phyloP scores from a whole-genome alignment of 2,329 filamentous ascomycete genomes.

The Mariannaea sp. region DNA sequence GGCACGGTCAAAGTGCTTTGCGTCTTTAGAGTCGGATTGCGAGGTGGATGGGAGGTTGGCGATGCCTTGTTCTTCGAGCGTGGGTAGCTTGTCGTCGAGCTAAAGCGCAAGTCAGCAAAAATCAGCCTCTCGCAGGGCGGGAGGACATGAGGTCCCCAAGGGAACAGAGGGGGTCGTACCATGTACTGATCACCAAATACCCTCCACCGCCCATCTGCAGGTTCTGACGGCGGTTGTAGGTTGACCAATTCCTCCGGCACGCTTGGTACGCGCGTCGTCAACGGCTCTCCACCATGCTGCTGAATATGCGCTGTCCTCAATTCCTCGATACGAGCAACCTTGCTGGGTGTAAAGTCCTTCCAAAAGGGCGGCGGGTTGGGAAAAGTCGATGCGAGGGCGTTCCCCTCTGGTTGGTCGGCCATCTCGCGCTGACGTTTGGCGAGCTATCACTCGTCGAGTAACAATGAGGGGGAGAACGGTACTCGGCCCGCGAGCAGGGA shows the following conservation, averaged over 20 bases:
- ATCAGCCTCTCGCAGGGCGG: no score
- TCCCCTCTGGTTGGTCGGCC: slow-evolving; percentile 59
- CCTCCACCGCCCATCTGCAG: slow-evolving; percentile 70
- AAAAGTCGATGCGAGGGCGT: slow-evolving; percentile 67
- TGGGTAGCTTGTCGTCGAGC: slow-evolving; percentile 66
- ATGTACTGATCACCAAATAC: slow-evolving; percentile 73
- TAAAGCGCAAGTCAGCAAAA: slow-evolving; percentile 36
- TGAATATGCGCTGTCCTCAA: slow-evolving; percentile 48
- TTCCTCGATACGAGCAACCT: slow-evolving; percentile 61
- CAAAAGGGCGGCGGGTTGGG: slow-evolving; percentile 90
- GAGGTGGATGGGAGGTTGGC: slow-evolving; percentile 62
- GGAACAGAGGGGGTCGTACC: slow-evolving; percentile 45
- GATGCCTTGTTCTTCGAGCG: slow-evolving; percentile 72
- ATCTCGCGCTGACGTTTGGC: slow-evolving; percentile 50
- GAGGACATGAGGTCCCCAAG: no score
- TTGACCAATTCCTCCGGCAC: slow-evolving; percentile 74
- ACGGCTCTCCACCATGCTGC: slow-evolving; percentile 35
- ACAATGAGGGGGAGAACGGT: neutral
- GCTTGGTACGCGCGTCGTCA: slow-evolving; percentile 46
- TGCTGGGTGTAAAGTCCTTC: slow-evolving; percentile 81
- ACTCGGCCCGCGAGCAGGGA: no score
- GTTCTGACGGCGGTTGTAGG: slow-evolving; percentile 81
- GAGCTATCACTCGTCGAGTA: neutral
- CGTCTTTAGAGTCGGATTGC: slow-evolving; percentile 50
- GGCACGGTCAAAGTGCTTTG: slow-evolving; percentile 64